A percentile compares a stretch with the other conserved stretches of the same genome.
Conservation (phyloP, 1,284 basidiomycete genomes). For the Blastosporella zonata region DNA sequence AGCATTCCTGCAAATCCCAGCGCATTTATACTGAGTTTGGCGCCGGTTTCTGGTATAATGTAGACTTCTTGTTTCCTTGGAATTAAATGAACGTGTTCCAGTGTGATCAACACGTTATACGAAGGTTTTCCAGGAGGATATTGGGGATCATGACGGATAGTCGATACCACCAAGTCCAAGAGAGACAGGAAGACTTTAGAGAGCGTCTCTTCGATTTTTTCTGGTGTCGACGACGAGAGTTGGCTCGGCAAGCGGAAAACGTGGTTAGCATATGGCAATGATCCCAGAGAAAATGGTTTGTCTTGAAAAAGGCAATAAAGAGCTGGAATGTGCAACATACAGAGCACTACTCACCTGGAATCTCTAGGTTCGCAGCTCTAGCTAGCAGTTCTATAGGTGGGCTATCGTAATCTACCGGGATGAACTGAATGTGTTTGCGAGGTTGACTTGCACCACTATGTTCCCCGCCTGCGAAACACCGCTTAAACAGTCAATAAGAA, state of each 20-base stretch:
- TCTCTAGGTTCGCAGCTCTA: constrained; percentile 54
- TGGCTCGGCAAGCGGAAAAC: constrained; percentile 62
- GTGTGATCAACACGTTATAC: constrained; percentile 82
- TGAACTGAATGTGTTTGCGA: constrained; percentile 85
- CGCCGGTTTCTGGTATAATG: constrained; percentile 46
- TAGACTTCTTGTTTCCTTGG: constrained; percentile 66
- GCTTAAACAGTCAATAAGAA: not conserved
- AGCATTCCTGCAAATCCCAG: constrained; percentile 87
- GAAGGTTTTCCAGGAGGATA: constrained; percentile 64
- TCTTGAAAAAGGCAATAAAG: constrained; percentile 41
- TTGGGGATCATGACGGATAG: constrained; percentile 61
- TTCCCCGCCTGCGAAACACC: constrained; percentile 56
- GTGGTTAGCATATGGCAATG: constrained; percentile 79
- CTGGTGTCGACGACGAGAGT: constrained; percentile 40
- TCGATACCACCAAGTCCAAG: constrained; percentile 77
- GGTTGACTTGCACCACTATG: constrained; percentile 84
- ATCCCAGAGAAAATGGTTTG: constrained; percentile 65
- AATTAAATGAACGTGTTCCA: constrained; percentile 81
- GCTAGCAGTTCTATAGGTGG: constrained; percentile 76
- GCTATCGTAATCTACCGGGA: constrained; percentile 59
- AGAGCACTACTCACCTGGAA: constrained; percentile 40
- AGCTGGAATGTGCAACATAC: constrained; percentile 5
- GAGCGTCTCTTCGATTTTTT: constrained; percentile 53
- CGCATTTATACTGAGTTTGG: constrained; percentile 70
- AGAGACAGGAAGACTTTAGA: constrained; percentile 68